Percentiles rank a stretch among this genome's conserved stretches.
These are phyloP conservation scores for Populus simonii DNA, from an alignment of 345 rosid species.

Conservation along the genomic window DNA sequence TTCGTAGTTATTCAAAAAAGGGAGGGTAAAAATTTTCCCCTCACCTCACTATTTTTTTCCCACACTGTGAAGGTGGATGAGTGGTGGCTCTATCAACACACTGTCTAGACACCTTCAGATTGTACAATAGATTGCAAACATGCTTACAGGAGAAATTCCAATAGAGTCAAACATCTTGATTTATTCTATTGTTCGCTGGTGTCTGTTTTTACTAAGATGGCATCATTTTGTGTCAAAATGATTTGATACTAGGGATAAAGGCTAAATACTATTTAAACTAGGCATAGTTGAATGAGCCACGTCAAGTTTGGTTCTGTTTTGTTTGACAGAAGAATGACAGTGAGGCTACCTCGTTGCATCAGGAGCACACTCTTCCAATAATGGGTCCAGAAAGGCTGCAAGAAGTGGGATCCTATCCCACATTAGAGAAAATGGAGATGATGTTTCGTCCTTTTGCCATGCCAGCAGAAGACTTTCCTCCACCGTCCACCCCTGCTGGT, in stretches of 20 bases:
- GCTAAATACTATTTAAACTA: neutral
- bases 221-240: neutral
- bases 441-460: conserved; percentile 92
- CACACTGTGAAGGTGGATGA: neutral
- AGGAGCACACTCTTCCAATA: conserved; percentile 95
- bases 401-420: conserved; percentile 75
- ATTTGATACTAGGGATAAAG: neutral
- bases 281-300: neutral
- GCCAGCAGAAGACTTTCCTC: conserved; percentile 99
- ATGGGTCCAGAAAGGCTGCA: conserved; percentile 99
- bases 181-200: neutral
- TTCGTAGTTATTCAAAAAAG: neutral
- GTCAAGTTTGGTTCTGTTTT: neutral
- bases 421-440: conserved; percentile 89
- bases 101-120: neutral
- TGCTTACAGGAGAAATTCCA: neutral
- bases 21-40: neutral
- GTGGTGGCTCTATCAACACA: neutral
- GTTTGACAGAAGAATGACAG: conserved; percentile 55
- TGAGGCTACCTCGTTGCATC: conserved; percentile 64
- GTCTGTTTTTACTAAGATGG: neutral
- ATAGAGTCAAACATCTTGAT: neutral
- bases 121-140: neutral
- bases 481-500: conserved; percentile 79
- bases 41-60: neutral